Conservation (phyloP, 2,329 filamentous ascomycete genomes). For the Phaeosphaeriaceae sp. region DNA sequence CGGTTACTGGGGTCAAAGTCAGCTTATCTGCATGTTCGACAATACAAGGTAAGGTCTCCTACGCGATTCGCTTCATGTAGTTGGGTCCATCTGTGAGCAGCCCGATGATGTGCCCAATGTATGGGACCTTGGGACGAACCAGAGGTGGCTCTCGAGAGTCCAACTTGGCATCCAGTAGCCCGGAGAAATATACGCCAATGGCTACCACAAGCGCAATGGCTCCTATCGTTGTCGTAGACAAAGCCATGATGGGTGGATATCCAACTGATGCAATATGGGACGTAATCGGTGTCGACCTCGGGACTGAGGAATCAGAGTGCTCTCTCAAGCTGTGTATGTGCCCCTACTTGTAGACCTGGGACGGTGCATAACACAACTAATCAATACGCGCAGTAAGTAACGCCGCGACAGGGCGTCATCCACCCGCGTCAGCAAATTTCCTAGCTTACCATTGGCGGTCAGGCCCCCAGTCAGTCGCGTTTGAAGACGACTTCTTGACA, state of each 20-base stretch:
- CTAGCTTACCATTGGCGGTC: not conserved
- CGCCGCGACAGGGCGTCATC: too few species aligned
- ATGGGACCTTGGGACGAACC: conserved; percentile 51
- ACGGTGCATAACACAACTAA: too few species aligned
- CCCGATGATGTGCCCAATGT: conserved; percentile 57
- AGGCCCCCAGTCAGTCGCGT: not conserved
- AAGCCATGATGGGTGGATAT: conserved; percentile 1
- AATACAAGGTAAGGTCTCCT: not conserved
- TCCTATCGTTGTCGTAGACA: conserved; percentile 6
- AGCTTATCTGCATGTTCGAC: not conserved
- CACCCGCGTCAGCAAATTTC: not conserved
- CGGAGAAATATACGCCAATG: conserved; percentile 6
- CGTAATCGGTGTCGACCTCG: too few species aligned
- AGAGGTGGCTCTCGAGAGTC: conserved; percentile 53
- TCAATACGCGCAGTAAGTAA: too few species aligned
- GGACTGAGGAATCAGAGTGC: too few species aligned
- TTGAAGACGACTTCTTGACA: not conserved
- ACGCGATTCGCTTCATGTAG: conserved; percentile 25
- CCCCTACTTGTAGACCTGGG: too few species aligned
- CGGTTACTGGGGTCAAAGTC: conserved; percentile 16
- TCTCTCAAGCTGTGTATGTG: too few species aligned
- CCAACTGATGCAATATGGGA: not conserved
- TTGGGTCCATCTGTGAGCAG: conserved; percentile 50
- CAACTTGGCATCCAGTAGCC: conserved; percentile 18
- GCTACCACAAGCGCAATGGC: conserved; percentile 13